Conservation (phyloP, 2,329 filamentous ascomycete genomes). For the Penicillium digitatum region DNA sequence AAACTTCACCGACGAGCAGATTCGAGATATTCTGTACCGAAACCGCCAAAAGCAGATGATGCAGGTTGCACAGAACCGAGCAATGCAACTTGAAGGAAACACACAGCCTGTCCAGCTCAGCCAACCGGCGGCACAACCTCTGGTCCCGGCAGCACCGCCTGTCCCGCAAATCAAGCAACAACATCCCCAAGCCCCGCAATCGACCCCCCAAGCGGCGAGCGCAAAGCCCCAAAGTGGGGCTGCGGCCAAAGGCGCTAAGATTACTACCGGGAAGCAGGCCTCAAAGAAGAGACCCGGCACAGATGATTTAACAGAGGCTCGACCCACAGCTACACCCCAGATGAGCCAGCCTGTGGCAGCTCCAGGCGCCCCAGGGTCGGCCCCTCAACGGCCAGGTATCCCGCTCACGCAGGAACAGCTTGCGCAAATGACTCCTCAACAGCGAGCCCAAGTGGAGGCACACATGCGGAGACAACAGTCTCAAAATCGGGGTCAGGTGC, state of each 20-base stretch:
- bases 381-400: constrained; percentile 21
- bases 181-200: constrained; percentile 21
- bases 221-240: constrained; percentile 30
- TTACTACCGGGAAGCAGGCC: constrained; percentile 29
- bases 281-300: constrained; percentile 44
- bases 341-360: constrained; percentile 21
- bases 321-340: constrained; percentile 36
- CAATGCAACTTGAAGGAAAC: constrained; percentile 22
- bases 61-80: constrained; percentile 31
- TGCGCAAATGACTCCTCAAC: constrained; percentile 41
- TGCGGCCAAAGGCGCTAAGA: constrained; percentile 27
- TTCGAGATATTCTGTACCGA: constrained; percentile 36
- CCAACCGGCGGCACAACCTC: constrained; percentile 25
- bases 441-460: constrained; percentile 38
- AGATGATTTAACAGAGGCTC: constrained; percentile 47
- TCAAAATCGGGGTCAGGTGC: constrained; percentile 28
- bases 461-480: constrained; percentile 35
- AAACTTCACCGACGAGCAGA: constrained; percentile 42
- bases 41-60: constrained; percentile 38
- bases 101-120: constrained; percentile 23
- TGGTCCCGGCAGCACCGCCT: constrained; percentile 20
- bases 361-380: constrained; percentile 19
- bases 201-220: constrained; percentile 28
- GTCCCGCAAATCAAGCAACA: constrained; percentile 24
- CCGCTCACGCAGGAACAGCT: constrained; percentile 36